A percentile compares a stretch with the other conserved stretches of the same genome.
phyloP scores from a whole-genome alignment of 805 yeast genomes.

The Monosporozyma solicola region DNA sequence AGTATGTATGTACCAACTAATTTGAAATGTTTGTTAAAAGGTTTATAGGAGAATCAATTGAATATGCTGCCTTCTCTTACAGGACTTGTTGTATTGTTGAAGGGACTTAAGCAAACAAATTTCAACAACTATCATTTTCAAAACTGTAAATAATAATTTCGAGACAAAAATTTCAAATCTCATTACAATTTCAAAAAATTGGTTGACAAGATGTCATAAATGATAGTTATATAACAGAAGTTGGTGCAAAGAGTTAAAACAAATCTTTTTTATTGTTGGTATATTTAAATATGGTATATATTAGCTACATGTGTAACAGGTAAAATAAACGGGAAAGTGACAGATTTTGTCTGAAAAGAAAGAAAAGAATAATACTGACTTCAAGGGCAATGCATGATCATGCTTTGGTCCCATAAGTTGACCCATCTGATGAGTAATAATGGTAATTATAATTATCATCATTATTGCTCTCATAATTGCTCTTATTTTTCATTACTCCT shows the following conservation, averaged over 20 bases:
- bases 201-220: neutral
- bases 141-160: neutral
- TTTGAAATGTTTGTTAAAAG: neutral
- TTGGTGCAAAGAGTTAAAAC: neutral
- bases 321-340: neutral
- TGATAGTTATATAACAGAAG: neutral
- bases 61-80: neutral
- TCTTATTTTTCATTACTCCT: neutral
- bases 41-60: neutral
- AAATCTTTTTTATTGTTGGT: neutral
- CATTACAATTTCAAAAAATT: neutral
- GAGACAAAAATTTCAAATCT: neutral
- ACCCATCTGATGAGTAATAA: conserved; percentile 9
- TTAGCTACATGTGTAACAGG: neutral
- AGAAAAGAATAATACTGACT: too few species aligned
- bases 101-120: neutral
- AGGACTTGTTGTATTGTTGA: neutral
- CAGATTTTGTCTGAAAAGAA: neutral
- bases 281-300: neutral
- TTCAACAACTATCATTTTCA: neutral
- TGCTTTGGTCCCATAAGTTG: conserved; percentile 3
- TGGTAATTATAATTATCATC: conserved; percentile 5
- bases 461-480: conserved; percentile 5
- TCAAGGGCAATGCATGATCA: neutral
- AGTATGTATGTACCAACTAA: neutral